These are phyloP conservation scores for Tothia fuscella DNA, from an alignment of 2,329 filamentous ascomycete genomes.

Conservation along the genomic window DNA sequence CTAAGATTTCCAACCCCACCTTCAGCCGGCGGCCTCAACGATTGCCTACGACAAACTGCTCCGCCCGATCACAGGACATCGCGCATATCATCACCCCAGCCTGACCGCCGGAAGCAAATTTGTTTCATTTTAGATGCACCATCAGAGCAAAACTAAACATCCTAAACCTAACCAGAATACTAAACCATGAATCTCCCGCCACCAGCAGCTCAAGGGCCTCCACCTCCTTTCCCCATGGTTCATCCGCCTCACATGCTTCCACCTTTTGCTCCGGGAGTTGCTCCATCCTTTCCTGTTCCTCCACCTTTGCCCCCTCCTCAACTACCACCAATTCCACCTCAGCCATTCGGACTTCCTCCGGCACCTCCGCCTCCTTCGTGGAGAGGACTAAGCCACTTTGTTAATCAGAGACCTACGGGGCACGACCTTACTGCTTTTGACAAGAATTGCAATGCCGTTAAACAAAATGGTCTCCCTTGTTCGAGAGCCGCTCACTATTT, in stretches of 20 bases:
- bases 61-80: background rate
- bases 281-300: slow-evolving; percentile 3
- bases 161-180: too few species aligned
- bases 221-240: too few species aligned
- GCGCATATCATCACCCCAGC: background rate
- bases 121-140: too few species aligned
- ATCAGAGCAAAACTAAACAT: too few species aligned
- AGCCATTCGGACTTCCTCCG: background rate
- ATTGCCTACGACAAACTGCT: too few species aligned
- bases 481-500: background rate
- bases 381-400: slow-evolving; percentile 3
- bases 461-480: background rate
- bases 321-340: background rate
- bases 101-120: too few species aligned
- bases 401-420: too few species aligned
- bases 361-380: background rate
- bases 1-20: too few species aligned
- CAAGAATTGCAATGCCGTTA: background rate
- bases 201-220: too few species aligned
- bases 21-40: too few species aligned
- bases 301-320: background rate
- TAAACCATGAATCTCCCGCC: too few species aligned
- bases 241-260: too few species aligned
- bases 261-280: background rate
- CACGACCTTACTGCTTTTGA: background rate